These are phyloP conservation scores for Diospyros lotus DNA, from an alignment of 148 eudicot genomes.

Conservation along the genomic window DNA sequence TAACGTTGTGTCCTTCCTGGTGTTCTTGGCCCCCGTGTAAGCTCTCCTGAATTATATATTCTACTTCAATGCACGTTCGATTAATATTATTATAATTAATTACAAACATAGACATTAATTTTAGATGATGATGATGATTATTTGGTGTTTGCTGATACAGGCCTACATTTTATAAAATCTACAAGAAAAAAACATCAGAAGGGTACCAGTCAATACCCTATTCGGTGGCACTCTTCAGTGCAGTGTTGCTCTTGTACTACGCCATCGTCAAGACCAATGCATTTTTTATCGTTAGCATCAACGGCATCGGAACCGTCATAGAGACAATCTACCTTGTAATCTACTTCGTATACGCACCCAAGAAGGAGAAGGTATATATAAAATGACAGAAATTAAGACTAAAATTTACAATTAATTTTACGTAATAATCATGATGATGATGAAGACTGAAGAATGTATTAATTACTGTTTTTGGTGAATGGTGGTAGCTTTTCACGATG, in stretches of 20 bases:
- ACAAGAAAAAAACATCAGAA: conserved; percentile 48
- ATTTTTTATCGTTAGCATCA: conserved; percentile 45
- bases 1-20: too few relatives aligned
- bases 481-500: conserved; percentile 36
- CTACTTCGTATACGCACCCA: conserved; percentile 43
- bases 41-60: too few relatives aligned
- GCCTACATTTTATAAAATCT: conserved; percentile 58
- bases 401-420: too few relatives aligned
- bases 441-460: too few relatives aligned
- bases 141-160: conserved; percentile 15
- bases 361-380: conserved; percentile 34
- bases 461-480: not conserved
- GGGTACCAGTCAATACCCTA: conserved; percentile 64
- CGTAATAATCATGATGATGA: too few relatives aligned
- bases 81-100: too few relatives aligned
- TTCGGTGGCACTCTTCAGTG: conserved; percentile 56
- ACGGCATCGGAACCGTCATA: conserved; percentile 53
- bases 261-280: conserved; percentile 53
- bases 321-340: conserved; percentile 42
- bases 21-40: too few relatives aligned
- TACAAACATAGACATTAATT: not conserved
- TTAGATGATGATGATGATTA: not conserved
- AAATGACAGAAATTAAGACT: too few relatives aligned
- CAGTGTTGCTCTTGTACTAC: conserved; percentile 48
- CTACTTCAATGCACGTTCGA: too few relatives aligned